Percentiles rank a stretch among this genome's conserved stretches.
Evolutionary conservation across 495 filamentous ascomycete species (phyloP).

Genomic region (Antarctomyces pellizariae): DNA sequence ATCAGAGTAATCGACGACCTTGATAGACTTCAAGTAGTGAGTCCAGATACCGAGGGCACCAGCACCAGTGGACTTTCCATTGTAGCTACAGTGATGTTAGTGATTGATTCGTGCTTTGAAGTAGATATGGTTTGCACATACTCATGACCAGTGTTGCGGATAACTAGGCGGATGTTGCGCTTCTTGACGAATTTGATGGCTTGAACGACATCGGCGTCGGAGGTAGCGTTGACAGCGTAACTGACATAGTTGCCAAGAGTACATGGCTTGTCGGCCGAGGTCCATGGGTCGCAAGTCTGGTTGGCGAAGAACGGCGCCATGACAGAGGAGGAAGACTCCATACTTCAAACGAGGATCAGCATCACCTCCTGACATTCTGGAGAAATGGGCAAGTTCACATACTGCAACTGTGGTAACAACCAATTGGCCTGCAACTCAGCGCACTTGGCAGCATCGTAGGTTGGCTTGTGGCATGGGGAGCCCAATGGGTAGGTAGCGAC

Average conservation of each 20-base stretch:
- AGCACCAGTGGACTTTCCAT: slow-evolving; percentile 25
- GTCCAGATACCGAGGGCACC: slow-evolving; percentile 27
- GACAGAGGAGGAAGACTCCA: slow-evolving; percentile 14
- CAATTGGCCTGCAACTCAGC: slow-evolving; percentile 1
- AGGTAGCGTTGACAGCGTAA: slow-evolving; percentile 28
- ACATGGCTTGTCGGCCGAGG: slow-evolving; percentile 24
- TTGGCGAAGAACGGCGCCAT: slow-evolving; percentile 24
- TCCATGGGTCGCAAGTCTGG: slow-evolving; percentile 31
- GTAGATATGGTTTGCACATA: slow-evolving; percentile 4
- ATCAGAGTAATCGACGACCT: slow-evolving; percentile 19
- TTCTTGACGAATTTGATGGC: slow-evolving; percentile 28
- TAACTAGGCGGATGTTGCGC: slow-evolving; percentile 18
- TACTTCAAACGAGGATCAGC: no score
- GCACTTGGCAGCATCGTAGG: slow-evolving; percentile 7
- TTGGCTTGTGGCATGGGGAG: slow-evolving; percentile 25
- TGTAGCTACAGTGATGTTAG: slow-evolving; percentile 10
- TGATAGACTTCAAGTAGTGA: slow-evolving; percentile 24
- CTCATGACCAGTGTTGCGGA: slow-evolving; percentile 24
- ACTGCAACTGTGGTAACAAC: not conserved
- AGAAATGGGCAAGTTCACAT: no score
- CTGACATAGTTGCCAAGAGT: slow-evolving; percentile 30
- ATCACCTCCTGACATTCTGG: no score
- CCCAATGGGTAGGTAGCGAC: slow-evolving; percentile 26
- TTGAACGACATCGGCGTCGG: slow-evolving; percentile 19
- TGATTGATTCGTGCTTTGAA: not conserved